Evolutionary conservation across 768 basidiomycete species (phyloP).

Genomic region (Hypsizygus marmoreus): DNA sequence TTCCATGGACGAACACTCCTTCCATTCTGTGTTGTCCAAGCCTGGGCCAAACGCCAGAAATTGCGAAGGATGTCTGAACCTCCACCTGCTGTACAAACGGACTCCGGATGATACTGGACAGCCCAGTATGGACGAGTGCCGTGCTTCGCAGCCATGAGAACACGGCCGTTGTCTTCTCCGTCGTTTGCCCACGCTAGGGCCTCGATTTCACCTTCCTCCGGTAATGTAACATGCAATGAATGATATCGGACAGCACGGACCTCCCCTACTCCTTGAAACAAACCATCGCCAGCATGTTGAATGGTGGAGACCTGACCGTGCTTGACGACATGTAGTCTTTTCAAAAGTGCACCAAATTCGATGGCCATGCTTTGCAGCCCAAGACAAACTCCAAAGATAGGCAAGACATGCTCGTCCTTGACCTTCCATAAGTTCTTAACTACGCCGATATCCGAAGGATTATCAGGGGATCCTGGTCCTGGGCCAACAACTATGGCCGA

Average conservation of each 20-base stretch:
- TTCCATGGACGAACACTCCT: slow-evolving; percentile 47
- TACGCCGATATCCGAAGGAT: slow-evolving; percentile 63
- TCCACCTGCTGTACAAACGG: slow-evolving; percentile 68
- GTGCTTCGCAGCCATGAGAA: slow-evolving; percentile 78
- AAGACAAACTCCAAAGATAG: slow-evolving; percentile 83
- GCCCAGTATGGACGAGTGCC: slow-evolving; percentile 74
- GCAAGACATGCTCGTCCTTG: slow-evolving; percentile 49
- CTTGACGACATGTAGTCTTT: slow-evolving; percentile 67
- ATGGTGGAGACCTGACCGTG: slow-evolving; percentile 76
- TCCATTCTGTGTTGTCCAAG: slow-evolving; percentile 49
- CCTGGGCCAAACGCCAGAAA: slow-evolving; percentile 70
- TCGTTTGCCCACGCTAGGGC: slow-evolving; percentile 76
- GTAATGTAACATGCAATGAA: slow-evolving; percentile 66
- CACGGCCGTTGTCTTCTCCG: slow-evolving; percentile 61
- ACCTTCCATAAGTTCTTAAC: slow-evolving; percentile 74
- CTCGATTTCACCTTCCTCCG: slow-evolving; percentile 50
- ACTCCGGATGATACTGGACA: slow-evolving; percentile 90
- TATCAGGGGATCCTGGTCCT: slow-evolving; percentile 77
- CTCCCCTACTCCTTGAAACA: slow-evolving; percentile 59
- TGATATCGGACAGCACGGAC: slow-evolving; percentile 77
- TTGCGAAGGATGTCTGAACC: slow-evolving; percentile 70
- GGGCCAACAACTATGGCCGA: slow-evolving; percentile 75
- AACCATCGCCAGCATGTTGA: slow-evolving; percentile 54
- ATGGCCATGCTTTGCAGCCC: slow-evolving; percentile 77
- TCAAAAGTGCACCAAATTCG: slow-evolving; percentile 63